These are phyloP conservation scores for Teunomyces tritomae DNA, from an alignment of 805 yeast genomes.

Conservation along the genomic window DNA sequence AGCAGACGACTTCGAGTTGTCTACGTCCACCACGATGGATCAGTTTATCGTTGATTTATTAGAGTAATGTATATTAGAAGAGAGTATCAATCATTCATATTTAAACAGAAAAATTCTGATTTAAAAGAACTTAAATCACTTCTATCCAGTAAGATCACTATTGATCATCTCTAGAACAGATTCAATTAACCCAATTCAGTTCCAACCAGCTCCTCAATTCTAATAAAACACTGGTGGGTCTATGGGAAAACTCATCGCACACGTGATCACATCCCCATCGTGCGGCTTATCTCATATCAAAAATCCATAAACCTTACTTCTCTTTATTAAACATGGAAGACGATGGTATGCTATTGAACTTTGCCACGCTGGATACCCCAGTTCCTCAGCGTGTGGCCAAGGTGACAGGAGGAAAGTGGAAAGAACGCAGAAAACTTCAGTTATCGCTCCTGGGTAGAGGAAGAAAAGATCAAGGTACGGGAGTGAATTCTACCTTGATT, in stretches of 20 bases:
- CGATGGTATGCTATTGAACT: constrained; percentile 75
- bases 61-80: background rate
- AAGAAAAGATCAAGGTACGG: constrained; percentile 19
- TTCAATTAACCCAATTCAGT: background rate
- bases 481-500: constrained; percentile 31
- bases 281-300: background rate
- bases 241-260: background rate
- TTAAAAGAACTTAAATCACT: too few species aligned
- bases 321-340: constrained; percentile 33
- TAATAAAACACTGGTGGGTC: background rate
- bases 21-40: constrained; percentile 21
- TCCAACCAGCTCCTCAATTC: too few species aligned
- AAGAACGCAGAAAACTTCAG: constrained; percentile 67
- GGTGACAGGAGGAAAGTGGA: constrained; percentile 78
- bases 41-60: constrained; percentile 20
- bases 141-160: too few species aligned
- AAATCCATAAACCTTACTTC: background rate
- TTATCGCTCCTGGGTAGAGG: constrained; percentile 48
- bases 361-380: constrained; percentile 33
- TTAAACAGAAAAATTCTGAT: background rate
- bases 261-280: constrained; percentile 5
- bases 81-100: too few species aligned
- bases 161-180: background rate
- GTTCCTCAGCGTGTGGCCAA: constrained; percentile 35
- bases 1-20: constrained; percentile 16